These are phyloP conservation scores for Fusarium guadeloupense DNA, from an alignment of 2,329 filamentous ascomycete species.

Conservation along the genomic window DNA sequence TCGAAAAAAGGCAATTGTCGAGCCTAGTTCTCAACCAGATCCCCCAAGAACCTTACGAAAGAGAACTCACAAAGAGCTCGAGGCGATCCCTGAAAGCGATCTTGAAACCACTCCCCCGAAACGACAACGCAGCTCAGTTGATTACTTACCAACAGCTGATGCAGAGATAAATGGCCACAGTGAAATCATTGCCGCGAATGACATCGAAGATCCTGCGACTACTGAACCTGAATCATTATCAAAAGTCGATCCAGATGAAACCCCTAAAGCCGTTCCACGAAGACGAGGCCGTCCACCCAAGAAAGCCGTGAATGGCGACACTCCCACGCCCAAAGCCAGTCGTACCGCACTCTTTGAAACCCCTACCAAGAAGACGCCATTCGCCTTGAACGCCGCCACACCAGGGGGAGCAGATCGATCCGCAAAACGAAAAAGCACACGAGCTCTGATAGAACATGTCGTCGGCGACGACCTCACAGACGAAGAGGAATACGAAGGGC, in stretches of 20 bases:
- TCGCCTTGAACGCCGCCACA: conserved; percentile 56
- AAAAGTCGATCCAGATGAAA: conserved; percentile 36
- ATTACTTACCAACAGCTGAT: conserved; percentile 8
- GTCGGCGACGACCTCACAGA: conserved; percentile 71
- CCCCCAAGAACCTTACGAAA: conserved; percentile 36
- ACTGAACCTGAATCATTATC: conserved; percentile 23
- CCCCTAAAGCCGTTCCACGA: conserved; percentile 48
- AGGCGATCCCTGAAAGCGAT: conserved; percentile 40
- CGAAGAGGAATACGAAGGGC: conserved; percentile 75
- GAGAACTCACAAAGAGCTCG: conserved; percentile 41
- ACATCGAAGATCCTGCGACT: conserved; percentile 3
- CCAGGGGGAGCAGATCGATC: conserved; percentile 84
- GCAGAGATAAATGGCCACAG: conserved; percentile 18
- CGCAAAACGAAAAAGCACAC: conserved; percentile 84
- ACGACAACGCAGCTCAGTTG: conserved; percentile 42
- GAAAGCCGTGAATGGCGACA: conserved; percentile 42
- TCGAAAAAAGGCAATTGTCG: conserved; percentile 28
- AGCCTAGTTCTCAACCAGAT: conserved; percentile 19
- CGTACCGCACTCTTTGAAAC: conserved; percentile 50
- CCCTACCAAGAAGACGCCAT: conserved; percentile 48
- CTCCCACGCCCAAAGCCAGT: conserved; percentile 51
- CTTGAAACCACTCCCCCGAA: conserved; percentile 47
- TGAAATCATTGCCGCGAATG: conserved; percentile 36
- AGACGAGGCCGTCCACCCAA: conserved; percentile 51
- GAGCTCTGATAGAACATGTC: conserved; percentile 77